Evolutionary conservation across 306 rosid species (phyloP).

Genomic region (Prunus dulcis): DNA sequence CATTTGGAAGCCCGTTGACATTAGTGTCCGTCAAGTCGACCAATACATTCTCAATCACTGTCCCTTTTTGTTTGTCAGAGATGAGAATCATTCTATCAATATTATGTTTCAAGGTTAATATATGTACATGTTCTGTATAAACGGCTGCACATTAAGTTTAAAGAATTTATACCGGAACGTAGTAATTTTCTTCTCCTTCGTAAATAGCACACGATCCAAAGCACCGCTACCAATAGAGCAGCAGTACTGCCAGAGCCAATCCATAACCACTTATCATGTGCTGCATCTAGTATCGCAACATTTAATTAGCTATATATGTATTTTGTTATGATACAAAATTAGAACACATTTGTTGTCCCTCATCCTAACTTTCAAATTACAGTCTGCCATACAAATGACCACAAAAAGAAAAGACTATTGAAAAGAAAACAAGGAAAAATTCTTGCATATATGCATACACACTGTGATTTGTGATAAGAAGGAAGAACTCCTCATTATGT

Average conservation of each 20-base stretch:
- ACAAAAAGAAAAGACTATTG: too few species aligned
- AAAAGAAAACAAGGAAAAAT: too few species aligned
- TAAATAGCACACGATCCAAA: not conserved
- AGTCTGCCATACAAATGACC: too few species aligned
- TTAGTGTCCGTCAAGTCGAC: not conserved
- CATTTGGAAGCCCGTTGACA: not conserved
- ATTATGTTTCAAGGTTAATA: too few species aligned
- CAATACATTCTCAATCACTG: not conserved
- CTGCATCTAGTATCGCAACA: not conserved
- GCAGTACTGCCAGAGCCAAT: too few species aligned
- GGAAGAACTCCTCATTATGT: too few species aligned
- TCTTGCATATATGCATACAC: too few species aligned
- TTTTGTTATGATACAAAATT: not conserved
- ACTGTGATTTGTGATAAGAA: not conserved
- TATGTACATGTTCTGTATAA: too few species aligned
- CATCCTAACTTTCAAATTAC: too few species aligned
- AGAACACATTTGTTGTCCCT: too few species aligned
- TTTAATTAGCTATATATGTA: not conserved
- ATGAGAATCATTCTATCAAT: not conserved
- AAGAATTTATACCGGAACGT: too few species aligned
- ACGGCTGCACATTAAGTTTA: not conserved
- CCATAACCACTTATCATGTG: conserved; percentile 1
- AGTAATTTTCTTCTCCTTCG: not conserved
- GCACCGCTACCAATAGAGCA: not conserved
- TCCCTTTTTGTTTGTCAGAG: not conserved